Base-by-base conservation (phyloP, 225 moss, liverwort and hornwort species). In the Climacium dendroides region DNA sequence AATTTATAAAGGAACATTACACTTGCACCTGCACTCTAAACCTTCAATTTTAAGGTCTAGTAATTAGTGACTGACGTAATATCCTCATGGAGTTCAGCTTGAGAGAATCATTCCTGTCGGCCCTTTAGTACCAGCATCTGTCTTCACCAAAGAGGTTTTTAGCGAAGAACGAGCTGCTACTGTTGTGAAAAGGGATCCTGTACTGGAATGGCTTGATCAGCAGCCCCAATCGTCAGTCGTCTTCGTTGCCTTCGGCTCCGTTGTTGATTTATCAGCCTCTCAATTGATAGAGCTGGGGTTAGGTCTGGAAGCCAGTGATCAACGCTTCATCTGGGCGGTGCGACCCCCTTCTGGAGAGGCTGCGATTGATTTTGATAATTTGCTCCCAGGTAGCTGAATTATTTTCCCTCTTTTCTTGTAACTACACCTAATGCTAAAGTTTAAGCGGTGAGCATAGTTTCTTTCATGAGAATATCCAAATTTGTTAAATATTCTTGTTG, bases 221-320 rank as follows among this genome's bases (percentile, higher is more conserved):
- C 90, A 88, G 71, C 81, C 88, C 39, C 77, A 7, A 13, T 61
- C 37, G 11, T 90, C 88, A 18, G 90, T 82, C 43, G 18, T 88
- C 30, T 90, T 82, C 63, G 20, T 90, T 70, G 82, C 76, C 61
- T 88, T 85, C 45, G 90, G 88, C 43, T 78, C 62, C 32, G 13
- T 81, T 47, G 82, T 85, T 13, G 63, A 81, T 25, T 39, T 82
- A 54, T 52, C 88, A 11, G 61, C 19, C 62, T 58, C 85, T 69
- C 85, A 88, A 45, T 22, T 88, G 61, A 19, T 62, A 32, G 90
- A 90, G 62, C 41, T 90, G 35, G 90, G 79, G 35, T 82, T 82
- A 78, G 90, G 88, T 30, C 70, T 90, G 77, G 90, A 88, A 85
- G 90, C 85, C 53, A 88, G 90, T 72, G 88, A 28, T 9, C 88